Conservation (phyloP, 1,284 basidiomycete species). For the Leccinum brunneo-olivaceum region DNA sequence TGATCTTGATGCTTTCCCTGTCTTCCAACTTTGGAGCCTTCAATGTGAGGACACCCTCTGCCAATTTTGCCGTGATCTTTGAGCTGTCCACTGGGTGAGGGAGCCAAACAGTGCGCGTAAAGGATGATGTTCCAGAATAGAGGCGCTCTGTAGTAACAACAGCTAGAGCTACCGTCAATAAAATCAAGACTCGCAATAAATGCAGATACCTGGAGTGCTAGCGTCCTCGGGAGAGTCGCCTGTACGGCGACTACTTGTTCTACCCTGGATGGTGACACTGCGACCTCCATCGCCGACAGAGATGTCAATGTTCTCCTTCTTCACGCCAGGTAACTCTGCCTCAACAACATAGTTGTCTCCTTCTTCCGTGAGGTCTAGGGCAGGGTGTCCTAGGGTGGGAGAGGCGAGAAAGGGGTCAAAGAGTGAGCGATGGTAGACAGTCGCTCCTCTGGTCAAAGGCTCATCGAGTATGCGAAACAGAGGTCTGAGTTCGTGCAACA, state of each 20-base stretch:
- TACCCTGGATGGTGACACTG: slow-evolving; percentile 68
- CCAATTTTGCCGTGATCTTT: slow-evolving; percentile 57
- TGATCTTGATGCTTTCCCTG: slow-evolving; percentile 31
- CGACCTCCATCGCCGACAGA: slow-evolving; percentile 62
- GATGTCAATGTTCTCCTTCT: slow-evolving; percentile 70
- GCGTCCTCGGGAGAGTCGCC: slow-evolving; percentile 16
- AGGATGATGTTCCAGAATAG: slow-evolving; percentile 47
- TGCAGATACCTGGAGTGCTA: not conserved
- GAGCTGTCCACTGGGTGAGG: slow-evolving; percentile 54
- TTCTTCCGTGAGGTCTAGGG: slow-evolving; percentile 62
- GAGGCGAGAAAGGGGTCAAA: slow-evolving; percentile 47
- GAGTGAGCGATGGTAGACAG: slow-evolving; percentile 33
- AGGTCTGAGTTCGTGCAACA: slow-evolving; percentile 67
- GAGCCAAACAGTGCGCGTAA: slow-evolving; percentile 65
- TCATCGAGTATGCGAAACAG: slow-evolving; percentile 69
- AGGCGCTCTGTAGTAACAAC: slow-evolving; percentile 55
- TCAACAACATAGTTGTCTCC: slow-evolving; percentile 61
- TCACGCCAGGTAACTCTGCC: slow-evolving; percentile 72
- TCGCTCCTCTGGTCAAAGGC: slow-evolving; percentile 41
- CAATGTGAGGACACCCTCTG: slow-evolving; percentile 63
- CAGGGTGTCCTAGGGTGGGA: slow-evolving; percentile 37
- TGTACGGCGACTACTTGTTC: slow-evolving; percentile 32
- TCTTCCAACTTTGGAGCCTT: slow-evolving; percentile 58
- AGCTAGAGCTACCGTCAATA: no score
- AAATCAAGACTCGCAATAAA: no score